Conservation (phyloP, 2,329 filamentous ascomycete species). For the Botryotinia convoluta region DNA sequence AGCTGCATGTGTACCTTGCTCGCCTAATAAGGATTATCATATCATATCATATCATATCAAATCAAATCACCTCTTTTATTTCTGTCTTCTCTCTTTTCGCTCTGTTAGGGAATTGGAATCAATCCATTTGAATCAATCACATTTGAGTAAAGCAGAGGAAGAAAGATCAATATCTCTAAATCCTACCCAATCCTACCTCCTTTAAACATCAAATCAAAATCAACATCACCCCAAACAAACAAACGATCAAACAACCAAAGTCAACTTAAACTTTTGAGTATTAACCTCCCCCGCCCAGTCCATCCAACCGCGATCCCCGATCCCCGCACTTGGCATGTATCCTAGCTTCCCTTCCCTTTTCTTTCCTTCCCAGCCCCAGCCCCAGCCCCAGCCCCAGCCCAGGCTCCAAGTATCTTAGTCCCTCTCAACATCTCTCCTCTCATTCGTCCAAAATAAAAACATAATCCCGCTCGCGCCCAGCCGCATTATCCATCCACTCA, state of each 20-base stretch:
- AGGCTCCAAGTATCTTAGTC: too few relatives aligned
- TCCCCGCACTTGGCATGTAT: background rate
- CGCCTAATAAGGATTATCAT: background rate
- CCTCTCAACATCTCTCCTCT: background rate
- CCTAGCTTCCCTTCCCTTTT: background rate
- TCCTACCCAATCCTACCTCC: background rate
- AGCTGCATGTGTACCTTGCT: too few relatives aligned
- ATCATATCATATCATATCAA: background rate
- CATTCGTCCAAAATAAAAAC: background rate
- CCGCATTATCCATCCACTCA: background rate
- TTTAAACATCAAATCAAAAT: background rate
- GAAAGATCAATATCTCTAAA: background rate
- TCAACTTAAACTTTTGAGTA: background rate
- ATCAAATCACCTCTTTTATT: too few relatives aligned
- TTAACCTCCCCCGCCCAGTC: background rate
- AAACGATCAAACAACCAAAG: background rate
- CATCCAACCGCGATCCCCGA: background rate
- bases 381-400: too few relatives aligned
- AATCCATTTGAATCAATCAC: background rate
- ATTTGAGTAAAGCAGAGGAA: background rate
- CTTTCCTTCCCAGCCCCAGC: background rate
- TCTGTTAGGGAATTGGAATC: too few relatives aligned
- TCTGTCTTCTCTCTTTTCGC: too few relatives aligned
- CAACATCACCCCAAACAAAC: background rate
- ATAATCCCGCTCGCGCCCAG: background rate